A percentile compares a stretch with the other conserved stretches of the same genome.
Conservation (phyloP, 495 filamentous ascomycete species). For the Penicillium mononematosum region DNA sequence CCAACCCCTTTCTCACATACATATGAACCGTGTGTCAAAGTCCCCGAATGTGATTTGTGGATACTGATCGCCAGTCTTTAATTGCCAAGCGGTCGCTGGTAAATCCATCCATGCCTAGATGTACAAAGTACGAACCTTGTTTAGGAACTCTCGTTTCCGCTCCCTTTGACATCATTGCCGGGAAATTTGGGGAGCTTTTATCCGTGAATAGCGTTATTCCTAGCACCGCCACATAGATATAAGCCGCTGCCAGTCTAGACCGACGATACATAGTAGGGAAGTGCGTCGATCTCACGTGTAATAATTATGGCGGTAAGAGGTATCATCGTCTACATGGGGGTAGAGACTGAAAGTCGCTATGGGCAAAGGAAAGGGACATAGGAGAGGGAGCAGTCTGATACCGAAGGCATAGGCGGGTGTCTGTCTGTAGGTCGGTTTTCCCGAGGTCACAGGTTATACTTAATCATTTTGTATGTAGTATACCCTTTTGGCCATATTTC, state of each 20-base stretch:
- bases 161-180: background rate
- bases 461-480: background rate
- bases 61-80: background rate
- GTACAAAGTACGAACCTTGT: background rate
- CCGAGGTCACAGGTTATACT: background rate
- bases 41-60: conserved; percentile 6
- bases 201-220: background rate
- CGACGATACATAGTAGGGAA: background rate
- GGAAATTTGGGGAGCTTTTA: background rate
- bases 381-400: background rate
- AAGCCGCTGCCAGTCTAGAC: background rate
- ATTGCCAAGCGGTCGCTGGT: background rate
- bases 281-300: background rate
- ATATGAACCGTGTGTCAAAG: background rate
- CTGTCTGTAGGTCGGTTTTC: background rate
- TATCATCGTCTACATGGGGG: background rate
- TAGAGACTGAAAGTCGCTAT: background rate
- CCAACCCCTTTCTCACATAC: conserved; percentile 1
- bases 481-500: background rate
- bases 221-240: background rate
- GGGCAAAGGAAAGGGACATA: background rate
- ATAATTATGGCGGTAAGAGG: conserved; percentile 4
- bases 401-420: background rate
- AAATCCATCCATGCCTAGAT: background rate
- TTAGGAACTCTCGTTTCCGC: background rate